Evolutionary conservation across 2,329 filamentous ascomycete genomes (phyloP), one percentile per base, ranked within the genome.

Genomic region (Ophiostoma australiae): DNA sequence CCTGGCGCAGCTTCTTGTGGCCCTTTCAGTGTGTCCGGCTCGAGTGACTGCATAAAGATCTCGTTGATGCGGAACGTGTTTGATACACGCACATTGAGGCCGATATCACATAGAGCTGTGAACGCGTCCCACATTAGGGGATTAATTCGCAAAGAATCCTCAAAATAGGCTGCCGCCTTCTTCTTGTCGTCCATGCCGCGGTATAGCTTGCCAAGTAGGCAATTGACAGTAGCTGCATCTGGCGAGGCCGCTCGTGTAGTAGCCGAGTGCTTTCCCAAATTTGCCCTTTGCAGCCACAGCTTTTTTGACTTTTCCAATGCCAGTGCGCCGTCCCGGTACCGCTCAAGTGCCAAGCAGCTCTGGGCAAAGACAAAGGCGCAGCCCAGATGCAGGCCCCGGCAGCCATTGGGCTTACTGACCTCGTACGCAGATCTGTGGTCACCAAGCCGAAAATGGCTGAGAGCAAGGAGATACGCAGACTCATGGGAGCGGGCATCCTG

Each of bases 61-160:
- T 88, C 85, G 72, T 86, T 92, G 75, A 91, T 82, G 78, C 89
- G 93, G 82, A 97, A 99, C 73, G 97, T 91, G 76, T 96, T 97
- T 35, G 89, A 86, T 11, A 95, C 89, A 71, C 91, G 89, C 70
- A 98, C 85, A 74, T 89, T 89, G 65, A 93, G 90, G 4, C 92
- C 92, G 89, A 87, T 92, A 77, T 97, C 93, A 78, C 94, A 97
- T 8, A 99, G 85, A 20, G 88, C 90, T 31, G 90, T 89, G 76
- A 98, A 98, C 0, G 94, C 94, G 83, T 99, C 95, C 95, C 95
- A 99, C 87, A 97, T 95, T 80, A 98, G 94, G 1, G 95, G 94
- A 77, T 98, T 99, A 70, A 89, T 80, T 80, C 94, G 96, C 76
- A 99, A 82, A 6, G 94, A 89, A 72, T 96, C 93, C 75, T 97